Conservation (phyloP, 164 flowering plant species). For the Berberis thunbergii region DNA sequence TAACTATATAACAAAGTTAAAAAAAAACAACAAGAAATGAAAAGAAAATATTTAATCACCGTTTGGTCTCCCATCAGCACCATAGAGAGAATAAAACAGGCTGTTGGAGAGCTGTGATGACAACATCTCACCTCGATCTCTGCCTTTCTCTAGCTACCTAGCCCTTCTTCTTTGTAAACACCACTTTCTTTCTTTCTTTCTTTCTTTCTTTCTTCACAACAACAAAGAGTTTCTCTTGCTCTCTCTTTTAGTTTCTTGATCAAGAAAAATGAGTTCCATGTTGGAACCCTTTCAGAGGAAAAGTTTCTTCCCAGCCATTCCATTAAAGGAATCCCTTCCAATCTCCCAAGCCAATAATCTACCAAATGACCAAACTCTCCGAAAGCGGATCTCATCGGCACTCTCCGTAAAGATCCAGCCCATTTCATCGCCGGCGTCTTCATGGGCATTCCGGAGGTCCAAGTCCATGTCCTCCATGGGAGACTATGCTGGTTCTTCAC, state of each 20-base stretch:
- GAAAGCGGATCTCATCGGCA: constrained; percentile 46
- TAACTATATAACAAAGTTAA: no score
- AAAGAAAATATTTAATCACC: no score
- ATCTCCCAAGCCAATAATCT: constrained; percentile 18
- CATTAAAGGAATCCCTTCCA: constrained; percentile 16
- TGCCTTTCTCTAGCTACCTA: not conserved
- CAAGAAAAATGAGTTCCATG: constrained; percentile 14
- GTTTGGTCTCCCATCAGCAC: not conserved
- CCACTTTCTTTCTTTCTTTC: not conserved
- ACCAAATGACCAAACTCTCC: constrained; percentile 18
- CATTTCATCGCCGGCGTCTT: constrained; percentile 24
- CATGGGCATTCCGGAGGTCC: constrained; percentile 49
- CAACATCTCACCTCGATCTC: constrained; percentile 6
- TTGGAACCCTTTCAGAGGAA: constrained; percentile 13
- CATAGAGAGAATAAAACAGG: constrained; percentile 20
- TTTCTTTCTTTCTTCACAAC: not conserved
- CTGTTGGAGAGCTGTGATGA: constrained; percentile 20
- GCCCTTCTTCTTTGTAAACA: not conserved
- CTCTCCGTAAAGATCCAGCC: constrained; percentile 38
- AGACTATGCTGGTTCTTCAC: constrained; percentile 35
- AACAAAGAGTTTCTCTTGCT: not conserved
- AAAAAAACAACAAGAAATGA: no score
- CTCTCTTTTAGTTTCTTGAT: not conserved
- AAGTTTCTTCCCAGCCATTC: constrained; percentile 15
- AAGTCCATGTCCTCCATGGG: constrained; percentile 56